These are phyloP conservation scores for Ramichloridium luteum DNA, from an alignment of 2,329 filamentous ascomycete species.

Conservation along the genomic window DNA sequence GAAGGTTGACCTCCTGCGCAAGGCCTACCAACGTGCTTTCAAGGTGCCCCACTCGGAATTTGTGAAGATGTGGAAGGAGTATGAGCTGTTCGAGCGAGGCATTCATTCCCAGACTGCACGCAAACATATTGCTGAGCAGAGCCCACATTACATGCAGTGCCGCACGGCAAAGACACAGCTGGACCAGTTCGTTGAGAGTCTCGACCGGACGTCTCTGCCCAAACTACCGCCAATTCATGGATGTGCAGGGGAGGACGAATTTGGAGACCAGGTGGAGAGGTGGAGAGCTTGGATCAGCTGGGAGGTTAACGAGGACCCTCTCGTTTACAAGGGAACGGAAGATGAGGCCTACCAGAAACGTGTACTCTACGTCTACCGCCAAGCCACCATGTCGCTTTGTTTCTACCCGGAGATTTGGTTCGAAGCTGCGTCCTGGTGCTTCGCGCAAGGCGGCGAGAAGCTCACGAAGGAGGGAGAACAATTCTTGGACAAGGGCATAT, in stretches of 20 bases:
- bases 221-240: constrained; percentile 70
- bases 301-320: constrained; percentile 76
- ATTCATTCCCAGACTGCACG: constrained; percentile 88
- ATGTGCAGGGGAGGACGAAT: constrained; percentile 79
- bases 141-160: constrained; percentile 90
- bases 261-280: constrained; percentile 66
- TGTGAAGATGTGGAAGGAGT: constrained; percentile 88
- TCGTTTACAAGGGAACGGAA: constrained; percentile 70
- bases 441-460: constrained; percentile 57
- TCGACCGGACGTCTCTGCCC: constrained; percentile 68
- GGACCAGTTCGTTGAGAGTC: constrained; percentile 70
- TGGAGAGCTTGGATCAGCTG: constrained; percentile 93
- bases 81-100: constrained; percentile 89
- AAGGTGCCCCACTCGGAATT: constrained; percentile 74
- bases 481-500: constrained; percentile 69
- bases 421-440: constrained; percentile 86
- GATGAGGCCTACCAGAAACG: constrained; percentile 67
- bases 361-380: constrained; percentile 82
- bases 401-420: constrained; percentile 97
- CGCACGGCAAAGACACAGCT: constrained; percentile 79
- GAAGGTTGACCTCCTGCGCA: constrained; percentile 89
- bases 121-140: constrained; percentile 88
- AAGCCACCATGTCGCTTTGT: constrained; percentile 80
- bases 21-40: constrained; percentile 84
- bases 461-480: constrained; percentile 50